phyloP scores from a whole-genome alignment of 768 basidiomycete genomes.

The Tulasnella sp. region DNA sequence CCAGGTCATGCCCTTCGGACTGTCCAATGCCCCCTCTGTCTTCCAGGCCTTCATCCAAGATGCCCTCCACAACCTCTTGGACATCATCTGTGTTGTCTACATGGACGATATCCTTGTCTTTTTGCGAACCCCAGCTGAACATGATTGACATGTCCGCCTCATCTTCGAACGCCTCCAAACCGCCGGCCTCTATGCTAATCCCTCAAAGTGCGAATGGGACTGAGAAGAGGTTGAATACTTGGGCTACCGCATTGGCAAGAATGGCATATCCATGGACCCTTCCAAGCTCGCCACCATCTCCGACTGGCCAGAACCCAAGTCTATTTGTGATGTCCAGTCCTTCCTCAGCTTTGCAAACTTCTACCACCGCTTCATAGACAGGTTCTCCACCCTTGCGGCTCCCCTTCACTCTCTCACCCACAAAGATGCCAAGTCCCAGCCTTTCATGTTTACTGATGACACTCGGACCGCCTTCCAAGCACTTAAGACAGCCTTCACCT shows the following conservation, averaged over 20 bases:
- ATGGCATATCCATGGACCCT: conserved; percentile 4
- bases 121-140: conserved; percentile 16
- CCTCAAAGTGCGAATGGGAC: conserved; percentile 21
- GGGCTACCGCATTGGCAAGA: conserved; percentile 12
- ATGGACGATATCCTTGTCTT: conserved; percentile 23
- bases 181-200: conserved; percentile 4
- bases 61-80: conserved; percentile 18
- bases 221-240: conserved; percentile 19
- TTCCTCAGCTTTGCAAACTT: conserved; percentile 23
- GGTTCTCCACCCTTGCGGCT: no score
- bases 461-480: conserved; percentile 4
- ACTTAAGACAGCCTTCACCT: conserved; percentile 15
- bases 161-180: conserved; percentile 20
- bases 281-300: conserved; percentile 3
- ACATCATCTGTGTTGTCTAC: conserved; percentile 19
- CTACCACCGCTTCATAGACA: conserved; percentile 23
- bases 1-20: conserved; percentile 22
- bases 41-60: conserved; percentile 23
- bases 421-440: no score
- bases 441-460: conserved; percentile 5
- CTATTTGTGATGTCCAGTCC: conserved; percentile 19
- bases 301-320: conserved; percentile 20
- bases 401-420: no score
- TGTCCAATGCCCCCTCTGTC: conserved; percentile 21
- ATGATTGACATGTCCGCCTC: conserved; percentile 15